Percentiles rank a stretch among this genome's conserved stretches.
phyloP scores from a whole-genome alignment of 192 early-diverging fungal species.

The Dissophora ornata region DNA sequence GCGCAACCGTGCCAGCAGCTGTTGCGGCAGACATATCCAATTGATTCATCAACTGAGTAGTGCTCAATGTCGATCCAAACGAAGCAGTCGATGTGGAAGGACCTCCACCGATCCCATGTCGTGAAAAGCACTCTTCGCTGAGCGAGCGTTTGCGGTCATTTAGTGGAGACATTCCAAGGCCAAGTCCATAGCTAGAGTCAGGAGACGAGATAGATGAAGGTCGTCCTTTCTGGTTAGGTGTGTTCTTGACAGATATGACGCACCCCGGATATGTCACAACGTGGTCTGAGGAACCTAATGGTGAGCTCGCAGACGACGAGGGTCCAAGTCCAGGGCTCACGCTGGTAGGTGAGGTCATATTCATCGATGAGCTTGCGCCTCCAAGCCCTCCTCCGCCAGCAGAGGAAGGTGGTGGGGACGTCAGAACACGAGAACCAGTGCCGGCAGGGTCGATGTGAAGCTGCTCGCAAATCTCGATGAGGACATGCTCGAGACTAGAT shows the following conservation, averaged over 20 bases:
- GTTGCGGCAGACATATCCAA: slow-evolving; percentile 33
- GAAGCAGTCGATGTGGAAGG: slow-evolving; percentile 14
- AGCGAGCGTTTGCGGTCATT: slow-evolving; percentile 50
- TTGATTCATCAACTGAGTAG: slow-evolving; percentile 50
- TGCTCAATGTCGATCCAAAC: slow-evolving; percentile 43
- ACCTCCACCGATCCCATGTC: slow-evolving; percentile 33
- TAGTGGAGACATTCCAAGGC: slow-evolving; percentile 39
- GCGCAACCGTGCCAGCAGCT: background rate
- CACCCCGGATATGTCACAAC: slow-evolving; percentile 52
- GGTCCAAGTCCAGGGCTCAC: slow-evolving; percentile 24
- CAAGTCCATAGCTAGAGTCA: slow-evolving; percentile 38
- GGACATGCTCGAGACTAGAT: slow-evolving; percentile 34
- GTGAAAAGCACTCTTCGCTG: slow-evolving; percentile 49
- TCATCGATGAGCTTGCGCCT: slow-evolving; percentile 20
- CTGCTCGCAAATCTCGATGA: slow-evolving; percentile 47
- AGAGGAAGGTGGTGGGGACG: slow-evolving; percentile 49
- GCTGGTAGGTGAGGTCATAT: slow-evolving; percentile 40
- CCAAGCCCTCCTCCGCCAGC: slow-evolving; percentile 45
- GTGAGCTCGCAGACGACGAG: slow-evolving; percentile 27
- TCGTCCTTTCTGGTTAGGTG: slow-evolving; percentile 52
- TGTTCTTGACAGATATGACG: slow-evolving; percentile 51
- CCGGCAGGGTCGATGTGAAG: slow-evolving; percentile 44
- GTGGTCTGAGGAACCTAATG: slow-evolving; percentile 30
- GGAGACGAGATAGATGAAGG: slow-evolving; percentile 41
- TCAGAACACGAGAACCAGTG: slow-evolving; percentile 28